A percentile compares a stretch with the other conserved stretches of the same genome.
Conservation (phyloP, 805 yeast genomes). For the Zygosaccharomyces rouxii region DNA sequence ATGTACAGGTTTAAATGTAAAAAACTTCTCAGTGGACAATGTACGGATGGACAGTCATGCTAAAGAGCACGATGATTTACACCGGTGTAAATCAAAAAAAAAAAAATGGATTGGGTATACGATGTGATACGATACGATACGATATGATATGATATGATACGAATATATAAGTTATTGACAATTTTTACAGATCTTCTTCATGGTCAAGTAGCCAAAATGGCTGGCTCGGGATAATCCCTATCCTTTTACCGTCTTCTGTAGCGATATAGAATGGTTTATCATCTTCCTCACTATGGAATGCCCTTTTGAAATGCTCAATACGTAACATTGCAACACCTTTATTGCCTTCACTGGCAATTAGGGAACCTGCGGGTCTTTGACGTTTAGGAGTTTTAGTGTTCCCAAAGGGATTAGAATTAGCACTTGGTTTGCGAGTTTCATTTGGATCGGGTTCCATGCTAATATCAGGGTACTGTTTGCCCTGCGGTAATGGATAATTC, state of each 20-base stretch:
- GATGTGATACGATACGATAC: background rate
- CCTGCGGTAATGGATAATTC: background rate
- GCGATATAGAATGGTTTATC: constrained; percentile 19
- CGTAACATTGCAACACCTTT: constrained; percentile 63
- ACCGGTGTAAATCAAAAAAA: background rate
- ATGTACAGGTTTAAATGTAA: background rate
- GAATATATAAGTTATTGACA: background rate
- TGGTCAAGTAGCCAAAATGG: constrained; percentile 28
- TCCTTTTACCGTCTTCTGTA: constrained; percentile 3
- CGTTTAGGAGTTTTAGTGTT: constrained; percentile 29
- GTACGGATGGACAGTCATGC: constrained; percentile 1
- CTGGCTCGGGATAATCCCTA: constrained; percentile 19
- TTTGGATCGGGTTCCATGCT: constrained; percentile 4
- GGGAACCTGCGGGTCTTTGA: constrained; percentile 52
- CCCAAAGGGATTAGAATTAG: constrained; percentile 40
- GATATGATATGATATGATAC: background rate
- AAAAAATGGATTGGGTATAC: background rate
- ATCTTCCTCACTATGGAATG: constrained; percentile 28
- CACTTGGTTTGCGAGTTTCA: background rate
- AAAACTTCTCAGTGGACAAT: background rate
- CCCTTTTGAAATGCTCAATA: constrained; percentile 39
- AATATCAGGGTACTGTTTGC: constrained; percentile 13
- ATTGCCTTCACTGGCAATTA: constrained; percentile 53
- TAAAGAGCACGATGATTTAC: background rate
- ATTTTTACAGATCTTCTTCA: background rate